phyloP scores from a whole-genome alignment of 176 grass and related monocot genomes.

The Hyparrhenia diplandra region DNA sequence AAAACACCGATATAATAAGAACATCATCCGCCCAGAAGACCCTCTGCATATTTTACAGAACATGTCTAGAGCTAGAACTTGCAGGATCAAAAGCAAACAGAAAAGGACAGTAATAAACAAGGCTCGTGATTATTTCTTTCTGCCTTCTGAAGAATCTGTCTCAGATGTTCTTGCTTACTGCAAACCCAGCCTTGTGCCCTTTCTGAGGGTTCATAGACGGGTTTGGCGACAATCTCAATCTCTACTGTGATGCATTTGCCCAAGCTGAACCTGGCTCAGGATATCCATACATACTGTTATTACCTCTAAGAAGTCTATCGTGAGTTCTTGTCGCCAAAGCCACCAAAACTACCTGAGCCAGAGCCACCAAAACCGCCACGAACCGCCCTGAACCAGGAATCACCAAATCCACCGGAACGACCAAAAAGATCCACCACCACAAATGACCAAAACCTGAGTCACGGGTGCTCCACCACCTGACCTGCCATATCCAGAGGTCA shows the following conservation, averaged over 20 bases:
- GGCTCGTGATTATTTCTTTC: conserved; percentile 34
- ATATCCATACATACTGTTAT: neutral
- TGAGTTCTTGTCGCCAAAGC: conserved; percentile 36
- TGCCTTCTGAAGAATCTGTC: neutral
- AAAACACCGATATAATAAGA: neutral
- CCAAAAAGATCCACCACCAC: conserved; percentile 26
- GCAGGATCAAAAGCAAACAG: neutral
- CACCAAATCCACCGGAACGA: conserved; percentile 39
- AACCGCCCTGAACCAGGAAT: conserved; percentile 41
- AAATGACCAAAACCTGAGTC: conserved; percentile 31
- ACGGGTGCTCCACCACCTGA: conserved; percentile 28
- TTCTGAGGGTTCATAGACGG: neutral
- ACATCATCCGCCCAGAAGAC: conserved; percentile 24
- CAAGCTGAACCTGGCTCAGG: neutral
- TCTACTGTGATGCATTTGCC: neutral
- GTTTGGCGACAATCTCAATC: neutral
- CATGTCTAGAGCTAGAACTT: conserved; percentile 15
- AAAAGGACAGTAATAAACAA: neutral
- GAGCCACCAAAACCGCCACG: conserved; percentile 39
- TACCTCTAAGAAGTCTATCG: conserved; percentile 11
- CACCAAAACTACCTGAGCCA: conserved; percentile 51
- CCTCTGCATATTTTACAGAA: conserved; percentile 49
- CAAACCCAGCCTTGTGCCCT: neutral
- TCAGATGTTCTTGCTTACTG: neutral
- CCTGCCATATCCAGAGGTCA: conserved; percentile 25